A percentile compares a stretch with the other conserved stretches of the same genome.
Evolutionary conservation across 140 eudicot species (phyloP).

Genomic region (Stevia rebaudiana): DNA sequence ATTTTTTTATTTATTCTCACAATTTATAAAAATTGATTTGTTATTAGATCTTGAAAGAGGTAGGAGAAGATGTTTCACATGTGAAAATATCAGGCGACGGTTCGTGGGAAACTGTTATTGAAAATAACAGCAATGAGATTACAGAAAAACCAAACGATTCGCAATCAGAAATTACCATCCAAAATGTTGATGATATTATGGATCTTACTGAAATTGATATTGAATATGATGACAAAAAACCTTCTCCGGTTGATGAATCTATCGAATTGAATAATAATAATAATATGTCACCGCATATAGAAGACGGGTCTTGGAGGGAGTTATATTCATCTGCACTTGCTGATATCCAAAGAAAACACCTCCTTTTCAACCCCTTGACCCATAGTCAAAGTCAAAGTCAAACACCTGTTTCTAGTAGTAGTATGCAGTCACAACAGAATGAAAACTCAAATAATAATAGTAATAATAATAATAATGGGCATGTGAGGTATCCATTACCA

Average conservation of each 20-base stretch:
- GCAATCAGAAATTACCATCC: no score
- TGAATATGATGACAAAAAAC: slow-evolving; percentile 44
- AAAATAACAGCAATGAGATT: slow-evolving; percentile 27
- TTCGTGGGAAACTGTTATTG: slow-evolving; percentile 58
- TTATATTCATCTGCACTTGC: slow-evolving; percentile 31
- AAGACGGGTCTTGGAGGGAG: slow-evolving; percentile 41
- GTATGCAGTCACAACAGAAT: slow-evolving; percentile 34
- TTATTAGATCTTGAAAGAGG: slow-evolving; percentile 59
- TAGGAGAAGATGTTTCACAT: slow-evolving; percentile 47
- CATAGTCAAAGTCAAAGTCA: slow-evolving; percentile 27
- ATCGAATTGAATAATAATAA: slow-evolving; percentile 26
- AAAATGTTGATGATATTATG: no score
- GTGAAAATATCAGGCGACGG: slow-evolving; percentile 64
- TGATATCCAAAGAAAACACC: slow-evolving; percentile 26
- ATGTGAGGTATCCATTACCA: slow-evolving; percentile 33
- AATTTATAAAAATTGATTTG: background rate
- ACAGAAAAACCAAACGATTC: slow-evolving; percentile 32
- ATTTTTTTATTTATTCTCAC: background rate
- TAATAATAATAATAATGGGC: slow-evolving; percentile 21
- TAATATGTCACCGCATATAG: slow-evolving; percentile 26
- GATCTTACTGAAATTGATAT: slow-evolving; percentile 27
- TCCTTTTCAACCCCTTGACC: slow-evolving; percentile 24
- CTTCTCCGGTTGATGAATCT: slow-evolving; percentile 22
- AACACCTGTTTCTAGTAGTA: slow-evolving; percentile 26
- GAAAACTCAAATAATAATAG: slow-evolving; percentile 15